Evolutionary conservation across 805 yeast genomes (phyloP).

Genomic region (Candida oleophila): DNA sequence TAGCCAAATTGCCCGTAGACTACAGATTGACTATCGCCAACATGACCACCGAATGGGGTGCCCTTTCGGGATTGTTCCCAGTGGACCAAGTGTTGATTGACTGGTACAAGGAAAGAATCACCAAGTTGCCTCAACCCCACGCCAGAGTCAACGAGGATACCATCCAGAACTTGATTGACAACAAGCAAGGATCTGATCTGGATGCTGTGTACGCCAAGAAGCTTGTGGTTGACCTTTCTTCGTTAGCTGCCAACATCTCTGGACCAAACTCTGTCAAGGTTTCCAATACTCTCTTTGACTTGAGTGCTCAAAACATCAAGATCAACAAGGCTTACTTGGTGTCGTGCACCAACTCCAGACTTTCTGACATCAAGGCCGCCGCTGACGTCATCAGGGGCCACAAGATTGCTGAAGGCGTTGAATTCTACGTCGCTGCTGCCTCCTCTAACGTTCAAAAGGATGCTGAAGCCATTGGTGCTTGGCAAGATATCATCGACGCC

Average conservation of each 20-base stretch:
- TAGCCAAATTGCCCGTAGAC: constrained; percentile 69
- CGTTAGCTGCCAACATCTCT: constrained; percentile 84
- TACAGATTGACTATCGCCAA: constrained; percentile 91
- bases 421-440: constrained; percentile 97
- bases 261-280: constrained; percentile 98
- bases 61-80: constrained; percentile 96
- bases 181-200: constrained; percentile 53
- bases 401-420: constrained; percentile 85
- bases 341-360: constrained; percentile 95
- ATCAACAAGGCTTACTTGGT: constrained; percentile 95
- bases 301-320: constrained; percentile 69
- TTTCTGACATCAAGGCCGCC: constrained; percentile 91
- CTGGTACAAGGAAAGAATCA: constrained; percentile 71
- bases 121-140: constrained; percentile 65
- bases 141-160: constrained; percentile 74
- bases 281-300: constrained; percentile 71
- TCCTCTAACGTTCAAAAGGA: constrained; percentile 89
- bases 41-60: constrained; percentile 99
- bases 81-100: constrained; percentile 75
- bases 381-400: constrained; percentile 82
- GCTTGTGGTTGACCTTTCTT: constrained; percentile 72
- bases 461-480: constrained; percentile 88
- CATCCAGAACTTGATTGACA: constrained; percentile 50
- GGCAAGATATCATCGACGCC: constrained; percentile 86
- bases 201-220: constrained; percentile 90